Evolutionary conservation across 345 rosid species (phyloP), one percentile per base, ranked within the genome.

Genomic region (Populus alba): DNA sequence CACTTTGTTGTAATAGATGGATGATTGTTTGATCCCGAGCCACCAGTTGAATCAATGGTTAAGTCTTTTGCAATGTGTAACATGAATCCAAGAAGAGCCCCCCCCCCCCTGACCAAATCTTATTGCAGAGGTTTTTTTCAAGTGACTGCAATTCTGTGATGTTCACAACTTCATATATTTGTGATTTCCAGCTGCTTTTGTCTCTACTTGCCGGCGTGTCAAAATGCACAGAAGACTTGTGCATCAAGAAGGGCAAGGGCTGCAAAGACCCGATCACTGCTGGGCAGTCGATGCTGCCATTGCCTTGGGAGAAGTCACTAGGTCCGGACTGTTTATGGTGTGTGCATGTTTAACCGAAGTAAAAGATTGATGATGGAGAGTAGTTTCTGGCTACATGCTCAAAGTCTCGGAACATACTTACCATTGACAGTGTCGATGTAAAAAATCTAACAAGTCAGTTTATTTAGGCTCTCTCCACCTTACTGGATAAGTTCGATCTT

Each of bases 341-440:
- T 39, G 0, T 9, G 35, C 20, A 22, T 41, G 67, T 9, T 15
- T 41, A 35, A 77, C 16, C 63, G 0, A 17, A 77, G 47, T 45
- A 37, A 33, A 23, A 8, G 29, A 16, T 11, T 43, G 29, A 23
- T 22, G 57, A 43, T 59, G 55, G 47, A 43, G 57, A 53, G 76
- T 29, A 27, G 41, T 76, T 66, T 72, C 68, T 51, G 72, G 55
- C 43, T 62, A 55, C 1, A 8, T 78, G 18, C 70, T 65, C 22
- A 22, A 62, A 65, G 4, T 27, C 59, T 16, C 68, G 10, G 43
- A 33, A 13, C 45, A 43, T 15, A 33, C 66, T 35, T 31, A 71
- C 76, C 27, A 47, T n/a, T 63, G 80, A 70, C 43, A 23, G 17
- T 78, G 49, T 62, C 22, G 35, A 39, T 71, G 75, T 78, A 78